These are phyloP conservation scores for Micractinium conductrix DNA, from an alignment of 139 green algal genomes.

Conservation along the genomic window DNA sequence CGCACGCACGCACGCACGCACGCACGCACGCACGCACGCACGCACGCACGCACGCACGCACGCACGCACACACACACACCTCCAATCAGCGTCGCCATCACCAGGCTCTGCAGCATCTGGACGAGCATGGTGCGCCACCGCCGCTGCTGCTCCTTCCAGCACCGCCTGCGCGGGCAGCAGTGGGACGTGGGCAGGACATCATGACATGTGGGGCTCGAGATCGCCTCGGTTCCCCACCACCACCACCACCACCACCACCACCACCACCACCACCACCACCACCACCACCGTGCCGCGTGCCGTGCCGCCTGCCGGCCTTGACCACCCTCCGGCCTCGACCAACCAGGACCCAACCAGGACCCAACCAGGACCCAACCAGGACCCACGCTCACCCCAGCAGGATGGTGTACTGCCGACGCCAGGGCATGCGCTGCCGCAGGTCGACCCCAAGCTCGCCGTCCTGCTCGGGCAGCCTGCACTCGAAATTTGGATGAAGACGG, in stretches of 20 bases:
- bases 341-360: too few species aligned
- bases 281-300: too few species aligned
- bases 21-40: background rate
- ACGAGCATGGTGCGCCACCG: conserved; percentile 44
- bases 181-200: background rate
- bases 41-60: background rate
- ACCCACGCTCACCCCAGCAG: conserved; percentile 50
- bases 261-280: too few species aligned
- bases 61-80: background rate
- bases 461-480: conserved; percentile 28
- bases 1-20: too few species aligned
- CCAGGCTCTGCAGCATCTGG: conserved; percentile 48
- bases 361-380: too few species aligned
- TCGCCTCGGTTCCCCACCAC: too few species aligned
- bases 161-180: conserved; percentile 24
- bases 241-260: too few species aligned
- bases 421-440: conserved; percentile 53
- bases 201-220: too few species aligned
- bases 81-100: conserved; percentile 56
- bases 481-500: too few species aligned
- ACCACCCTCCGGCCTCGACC: too few species aligned
- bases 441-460: background rate
- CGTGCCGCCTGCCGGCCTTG: too few species aligned
- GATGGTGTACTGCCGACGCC: conserved; percentile 52
- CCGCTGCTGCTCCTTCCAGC: conserved; percentile 59